Base-by-base conservation (phyloP, 2,329 filamentous ascomycete species). In the Aspergillus transmontanensis region DNA sequence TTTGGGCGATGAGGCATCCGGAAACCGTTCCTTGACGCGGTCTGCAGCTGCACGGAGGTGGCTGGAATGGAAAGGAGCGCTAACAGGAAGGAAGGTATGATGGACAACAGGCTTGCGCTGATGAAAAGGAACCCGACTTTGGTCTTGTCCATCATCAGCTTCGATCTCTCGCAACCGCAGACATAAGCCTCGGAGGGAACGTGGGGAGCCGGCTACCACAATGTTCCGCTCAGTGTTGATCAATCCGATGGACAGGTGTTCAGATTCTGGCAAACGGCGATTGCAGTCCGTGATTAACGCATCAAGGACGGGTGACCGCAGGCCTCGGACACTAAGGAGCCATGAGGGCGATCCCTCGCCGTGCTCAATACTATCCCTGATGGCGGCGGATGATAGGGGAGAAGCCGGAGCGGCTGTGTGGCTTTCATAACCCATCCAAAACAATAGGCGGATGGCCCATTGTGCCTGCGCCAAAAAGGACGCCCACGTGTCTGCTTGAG, bases 61-160 rank as follows among this genome's bases (percentile, higher is more conserved):
- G 3, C 64, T 63, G 23, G 72, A 77, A 60, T 81, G 79, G 55
- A 79, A 81, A 0, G 80, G 77, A 0, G 75, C 73, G 7, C 72
- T 75, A 43, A 81, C 78, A 1, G 79, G 79, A 6, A 81, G 69
- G 57, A 79, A 81, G 1, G 64, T 23, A 66, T 69, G 66, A 9
- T 57, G 62, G 34, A 75, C 50, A n/a, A 62, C 60, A 1, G 71
- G 63, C 45, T 73, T 76, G 26, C 78, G 71, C 46, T 73, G 68
- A n/a, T 66, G 71, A 58, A 75, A 77, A 2, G 73, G 70, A 14
- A 73, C 64, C 14, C 72, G 68, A 45, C 72, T 73, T 16, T 66
- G 43, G 9, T 59, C 57, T 4, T 43, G 14, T 4, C 39, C 39
- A 36, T 51, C 23, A 28, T 63, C 43, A 19, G n/a, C 12, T 9